Evolutionary conservation across 2,329 filamentous ascomycete genomes (phyloP).

Genomic region (Eutypa lata): DNA sequence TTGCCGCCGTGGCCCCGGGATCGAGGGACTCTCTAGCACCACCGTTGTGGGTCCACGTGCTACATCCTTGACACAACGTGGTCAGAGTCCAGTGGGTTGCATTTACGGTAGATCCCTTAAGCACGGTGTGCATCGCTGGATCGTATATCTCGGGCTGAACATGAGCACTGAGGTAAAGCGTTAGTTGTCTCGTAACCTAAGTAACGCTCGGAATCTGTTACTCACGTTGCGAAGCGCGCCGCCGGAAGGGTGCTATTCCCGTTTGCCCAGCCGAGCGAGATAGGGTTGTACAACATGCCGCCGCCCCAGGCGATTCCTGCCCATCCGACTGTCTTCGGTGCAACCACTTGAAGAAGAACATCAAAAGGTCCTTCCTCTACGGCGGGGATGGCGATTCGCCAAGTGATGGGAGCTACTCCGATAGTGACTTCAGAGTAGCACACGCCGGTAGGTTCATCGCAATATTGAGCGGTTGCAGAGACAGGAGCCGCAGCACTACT

Average conservation of each 20-base stretch:
- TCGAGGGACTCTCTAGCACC: constrained; percentile 13
- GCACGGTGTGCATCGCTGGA: constrained; percentile 30
- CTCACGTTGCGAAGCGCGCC: constrained; percentile 24
- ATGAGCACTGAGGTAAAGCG: constrained; percentile 19
- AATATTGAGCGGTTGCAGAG: constrained; percentile 13
- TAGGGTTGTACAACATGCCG: constrained; percentile 24
- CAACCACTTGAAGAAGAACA: constrained; percentile 23
- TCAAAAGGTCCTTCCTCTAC: constrained; percentile 23
- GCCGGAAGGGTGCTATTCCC: constrained; percentile 13
- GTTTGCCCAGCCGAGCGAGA: constrained; percentile 23
- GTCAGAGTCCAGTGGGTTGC: constrained; percentile 39
- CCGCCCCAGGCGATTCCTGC: constrained; percentile 25
- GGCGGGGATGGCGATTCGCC: constrained; percentile 21
- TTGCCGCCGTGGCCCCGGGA: constrained; percentile 13
- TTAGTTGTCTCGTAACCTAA: not conserved
- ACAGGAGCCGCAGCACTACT: constrained; percentile 6
- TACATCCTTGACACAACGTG: constrained; percentile 36
- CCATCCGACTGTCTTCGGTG: constrained; percentile 22
- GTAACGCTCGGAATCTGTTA: not conserved
- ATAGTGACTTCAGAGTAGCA: constrained; percentile 21
- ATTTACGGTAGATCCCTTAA: constrained; percentile 33
- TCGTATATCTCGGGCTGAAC: constrained; percentile 31
- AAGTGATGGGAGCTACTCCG: constrained; percentile 16
- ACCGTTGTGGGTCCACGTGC: constrained; percentile 26
- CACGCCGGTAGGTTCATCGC: constrained; percentile 17